Percentiles rank a stretch among this genome's conserved stretches.
Conservation (phyloP, 441 rosid species). For the Populus hybrid region DNA sequence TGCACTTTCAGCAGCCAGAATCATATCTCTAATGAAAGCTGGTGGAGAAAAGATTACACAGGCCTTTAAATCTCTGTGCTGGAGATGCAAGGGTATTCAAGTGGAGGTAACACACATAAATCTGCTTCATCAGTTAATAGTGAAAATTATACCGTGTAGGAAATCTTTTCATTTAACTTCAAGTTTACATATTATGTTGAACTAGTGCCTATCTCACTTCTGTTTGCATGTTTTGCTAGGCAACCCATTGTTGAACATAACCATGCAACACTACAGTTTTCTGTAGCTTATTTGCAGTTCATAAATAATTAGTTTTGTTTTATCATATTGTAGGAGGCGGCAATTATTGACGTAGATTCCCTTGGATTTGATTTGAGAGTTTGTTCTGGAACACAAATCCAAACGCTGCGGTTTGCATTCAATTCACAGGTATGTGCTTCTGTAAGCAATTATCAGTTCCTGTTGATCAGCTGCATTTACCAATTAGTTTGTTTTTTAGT, state of each 20-base stretch:
- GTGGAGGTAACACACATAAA: slow-evolving; percentile 65
- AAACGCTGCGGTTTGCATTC: slow-evolving; percentile 80
- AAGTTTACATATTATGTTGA: background rate
- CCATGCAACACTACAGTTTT: background rate
- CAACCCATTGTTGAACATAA: background rate
- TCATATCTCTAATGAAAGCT: slow-evolving; percentile 66
- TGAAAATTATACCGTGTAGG: background rate
- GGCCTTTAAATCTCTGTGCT: slow-evolving; percentile 78
- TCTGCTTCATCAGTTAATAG: background rate
- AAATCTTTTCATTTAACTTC: background rate
- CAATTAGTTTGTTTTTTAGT: background rate
- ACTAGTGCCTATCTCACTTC: background rate
- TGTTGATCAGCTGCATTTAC: background rate
- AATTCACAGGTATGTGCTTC: slow-evolving; percentile 49
- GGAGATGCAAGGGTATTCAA: slow-evolving; percentile 77
- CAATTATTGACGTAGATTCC: slow-evolving; percentile 61
- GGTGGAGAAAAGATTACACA: slow-evolving; percentile 57
- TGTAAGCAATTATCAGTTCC: background rate
- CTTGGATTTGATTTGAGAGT: slow-evolving; percentile 83
- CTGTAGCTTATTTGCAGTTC: background rate
- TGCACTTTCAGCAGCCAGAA: slow-evolving; percentile 68
- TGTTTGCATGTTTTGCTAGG: background rate
- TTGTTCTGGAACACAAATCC: slow-evolving; percentile 78
- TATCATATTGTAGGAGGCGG: slow-evolving; percentile 55
- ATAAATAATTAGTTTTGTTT: slow-evolving; percentile 9